These are phyloP conservation scores for Suillus ampliporus DNA, from an alignment of 768 basidiomycete species.

Conservation along the genomic window DNA sequence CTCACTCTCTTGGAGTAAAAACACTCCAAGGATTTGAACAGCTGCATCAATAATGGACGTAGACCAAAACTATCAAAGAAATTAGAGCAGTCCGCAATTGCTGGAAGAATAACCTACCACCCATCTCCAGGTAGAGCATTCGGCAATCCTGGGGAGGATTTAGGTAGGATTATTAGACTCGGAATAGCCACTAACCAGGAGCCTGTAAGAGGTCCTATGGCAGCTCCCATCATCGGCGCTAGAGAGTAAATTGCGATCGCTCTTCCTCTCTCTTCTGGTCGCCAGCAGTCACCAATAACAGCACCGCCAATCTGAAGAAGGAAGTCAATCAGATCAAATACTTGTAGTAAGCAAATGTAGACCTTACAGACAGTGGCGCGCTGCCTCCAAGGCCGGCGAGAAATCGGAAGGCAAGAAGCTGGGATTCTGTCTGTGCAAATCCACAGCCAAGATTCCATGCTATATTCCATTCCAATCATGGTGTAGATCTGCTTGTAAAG, in stretches of 20 bases:
- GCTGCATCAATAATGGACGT: conserved; percentile 60
- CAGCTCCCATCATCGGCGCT: conserved; percentile 69
- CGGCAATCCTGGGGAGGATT: conserved; percentile 49
- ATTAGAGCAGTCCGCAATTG: background rate
- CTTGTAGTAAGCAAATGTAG: background rate
- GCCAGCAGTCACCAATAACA: conserved; percentile 66
- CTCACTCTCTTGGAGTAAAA: conserved; percentile 69
- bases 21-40: conserved; percentile 59
- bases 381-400: conserved; percentile 75
- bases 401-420: conserved; percentile 72
- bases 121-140: conserved; percentile 73
- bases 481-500: background rate
- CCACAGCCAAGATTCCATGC: conserved; percentile 70
- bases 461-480: conserved; percentile 21
- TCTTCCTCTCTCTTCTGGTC: conserved; percentile 63
- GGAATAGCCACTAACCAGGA: conserved; percentile 48
- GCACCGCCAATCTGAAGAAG: conserved; percentile 63
- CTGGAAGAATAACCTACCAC: conserved; percentile 48
- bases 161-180: background rate
- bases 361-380: conserved; percentile 58
- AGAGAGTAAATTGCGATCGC: conserved; percentile 69
- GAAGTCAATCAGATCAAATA: background rate
- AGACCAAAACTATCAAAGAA: conserved; percentile 61
- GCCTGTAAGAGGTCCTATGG: conserved; percentile 64
- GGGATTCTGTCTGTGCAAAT: conserved; percentile 60